Evolutionary conservation across 106 monocot genomes (phyloP), one percentile per base, ranked within the genome.

Genomic region (Xerophyta viscosa): DNA sequence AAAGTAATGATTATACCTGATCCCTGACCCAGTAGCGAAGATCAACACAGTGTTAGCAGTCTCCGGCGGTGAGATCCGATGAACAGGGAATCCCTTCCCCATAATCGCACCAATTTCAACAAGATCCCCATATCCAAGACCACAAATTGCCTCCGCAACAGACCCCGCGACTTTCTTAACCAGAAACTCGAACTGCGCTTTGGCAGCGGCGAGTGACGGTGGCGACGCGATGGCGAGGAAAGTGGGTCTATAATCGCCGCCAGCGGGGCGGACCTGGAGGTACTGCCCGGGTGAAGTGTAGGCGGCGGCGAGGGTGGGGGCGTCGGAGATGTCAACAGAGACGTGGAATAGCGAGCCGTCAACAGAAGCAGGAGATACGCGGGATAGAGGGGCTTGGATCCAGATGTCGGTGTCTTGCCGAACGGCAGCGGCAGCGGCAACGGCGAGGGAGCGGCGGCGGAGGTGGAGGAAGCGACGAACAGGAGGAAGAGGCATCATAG

Each of bases 21-120:
- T 91, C 20, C 91, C 91, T 22, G 85, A 85, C 41, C 91, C 91
- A 17, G 91, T 91, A 20, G 91, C 86, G 43, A 91, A 91, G 45
- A 91, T 78, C 37, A 91, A 37, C 3, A 91, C 66, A 3, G 60
- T 55, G n/a, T 43, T 39, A 2, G 47, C 48, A 0, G 21, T 41
- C 12, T 61, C 65, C 2, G 67, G 63, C 25, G 73, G 72, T 12
- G 61, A 58, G 48, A 92, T 77, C 77, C 68, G 48, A 41, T 49
- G 66, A 13, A 91, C 48, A 25, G 70, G 71, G 48, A 91, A 91
- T 9, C 91, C 86, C 24, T 54, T 71, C 20, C 91, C 91, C 78
- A 91, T 79, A 31, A 86, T 75, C 0, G 47, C 66, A 30, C 72
- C 71, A 8, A 82, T 46, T 50, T 91, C 86, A 13, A 91, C 81